phyloP scores from a whole-genome alignment of 2,329 filamentous ascomycete genomes.

The Pestalotiopsis sp. region DNA sequence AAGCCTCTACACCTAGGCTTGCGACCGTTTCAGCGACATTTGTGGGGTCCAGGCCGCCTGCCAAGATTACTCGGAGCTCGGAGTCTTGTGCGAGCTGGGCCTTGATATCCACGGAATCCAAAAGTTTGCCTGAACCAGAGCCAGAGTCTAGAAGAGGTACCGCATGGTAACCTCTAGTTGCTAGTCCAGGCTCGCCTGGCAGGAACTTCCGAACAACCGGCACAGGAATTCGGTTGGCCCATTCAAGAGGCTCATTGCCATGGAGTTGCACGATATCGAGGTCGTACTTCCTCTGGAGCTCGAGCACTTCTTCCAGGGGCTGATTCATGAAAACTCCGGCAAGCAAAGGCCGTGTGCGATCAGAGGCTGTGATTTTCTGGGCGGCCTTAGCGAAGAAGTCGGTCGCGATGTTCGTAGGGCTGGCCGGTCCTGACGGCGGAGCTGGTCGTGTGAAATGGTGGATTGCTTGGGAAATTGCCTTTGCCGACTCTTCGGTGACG shows the following conservation, averaged over 20 bases:
- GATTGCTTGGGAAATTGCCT: slow-evolving; percentile 78
- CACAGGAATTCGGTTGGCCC: slow-evolving; percentile 85
- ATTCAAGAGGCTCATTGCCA: slow-evolving; percentile 89
- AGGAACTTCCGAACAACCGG: slow-evolving; percentile 88
- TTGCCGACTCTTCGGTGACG: slow-evolving; percentile 76
- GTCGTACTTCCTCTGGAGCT: slow-evolving; percentile 72
- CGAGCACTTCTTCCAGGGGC: slow-evolving; percentile 77
- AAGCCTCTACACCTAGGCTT: slow-evolving; percentile 59
- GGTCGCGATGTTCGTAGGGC: slow-evolving; percentile 39
- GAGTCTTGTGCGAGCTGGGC: slow-evolving; percentile 65
- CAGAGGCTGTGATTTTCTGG: slow-evolving; percentile 42
- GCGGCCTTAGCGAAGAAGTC: slow-evolving; percentile 73
- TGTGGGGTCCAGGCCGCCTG: slow-evolving; percentile 79
- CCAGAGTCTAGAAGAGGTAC: slow-evolving; percentile 87
- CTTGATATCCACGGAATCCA: slow-evolving; percentile 73
- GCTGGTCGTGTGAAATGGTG: slow-evolving; percentile 53
- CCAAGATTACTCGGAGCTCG: slow-evolving; percentile 76
- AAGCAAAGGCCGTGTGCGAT: slow-evolving; percentile 66
- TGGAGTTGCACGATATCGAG: slow-evolving; percentile 94
- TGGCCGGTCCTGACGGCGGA: slow-evolving; percentile 25
- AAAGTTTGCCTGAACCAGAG: slow-evolving; percentile 75
- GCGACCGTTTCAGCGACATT: slow-evolving; percentile 73
- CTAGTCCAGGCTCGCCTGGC: slow-evolving; percentile 72
- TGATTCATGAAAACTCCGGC: slow-evolving; percentile 96
- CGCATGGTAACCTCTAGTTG: slow-evolving; percentile 77